Conservation (phyloP, 129 eudicot genomes). For the Escallonia rubra region DNA sequence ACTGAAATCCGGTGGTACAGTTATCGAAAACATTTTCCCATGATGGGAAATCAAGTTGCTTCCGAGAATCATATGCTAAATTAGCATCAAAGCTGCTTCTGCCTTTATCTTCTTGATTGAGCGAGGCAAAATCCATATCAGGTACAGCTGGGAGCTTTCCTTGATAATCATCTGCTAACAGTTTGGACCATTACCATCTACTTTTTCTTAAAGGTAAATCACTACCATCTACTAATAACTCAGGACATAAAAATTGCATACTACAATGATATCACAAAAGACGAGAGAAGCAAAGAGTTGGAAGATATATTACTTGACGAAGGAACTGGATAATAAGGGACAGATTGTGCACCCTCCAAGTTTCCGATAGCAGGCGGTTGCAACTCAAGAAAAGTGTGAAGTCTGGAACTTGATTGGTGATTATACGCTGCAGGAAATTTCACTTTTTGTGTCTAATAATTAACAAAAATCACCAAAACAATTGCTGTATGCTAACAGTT, state of each 20-base stretch:
- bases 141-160: conserved; percentile 42
- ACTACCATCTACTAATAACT: not conserved
- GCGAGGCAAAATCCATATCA: conserved; percentile 37
- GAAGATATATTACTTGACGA: conserved; percentile 43
- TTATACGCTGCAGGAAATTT: conserved; percentile 59
- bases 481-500: not conserved
- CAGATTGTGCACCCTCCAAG: conserved; percentile 45
- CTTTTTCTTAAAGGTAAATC: not conserved
- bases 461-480: not conserved
- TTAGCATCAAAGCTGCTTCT: conserved; percentile 26
- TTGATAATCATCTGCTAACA: conserved; percentile 55
- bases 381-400: conserved; percentile 45
- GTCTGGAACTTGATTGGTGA: conserved; percentile 67
- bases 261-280: not conserved
- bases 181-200: not conserved
- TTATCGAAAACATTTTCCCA: conserved; percentile 48
- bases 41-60: conserved; percentile 33
- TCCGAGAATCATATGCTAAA: conserved; percentile 36
- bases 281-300: not conserved
- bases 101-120: conserved; percentile 42
- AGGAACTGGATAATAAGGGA: conserved; percentile 53
- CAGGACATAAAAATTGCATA: not conserved
- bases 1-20: conserved; percentile 20
- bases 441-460: not conserved
- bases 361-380: conserved; percentile 40